Base-by-base conservation (phyloP, 2,329 filamentous ascomycete genomes). In the Allantophomopsis cytisporea region DNA sequence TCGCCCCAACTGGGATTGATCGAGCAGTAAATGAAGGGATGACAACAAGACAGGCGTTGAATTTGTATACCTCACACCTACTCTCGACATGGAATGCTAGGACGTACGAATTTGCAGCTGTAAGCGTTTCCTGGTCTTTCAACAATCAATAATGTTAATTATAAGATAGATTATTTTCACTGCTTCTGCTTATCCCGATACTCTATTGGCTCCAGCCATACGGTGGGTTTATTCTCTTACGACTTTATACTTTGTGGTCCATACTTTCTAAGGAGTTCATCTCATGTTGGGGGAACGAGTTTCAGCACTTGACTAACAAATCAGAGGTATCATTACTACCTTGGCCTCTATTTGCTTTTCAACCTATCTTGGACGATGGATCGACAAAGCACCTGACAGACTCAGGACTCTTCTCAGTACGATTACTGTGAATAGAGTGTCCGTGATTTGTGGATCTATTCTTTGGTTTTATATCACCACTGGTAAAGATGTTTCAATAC, bases 61-160 rank as follows among this genome's bases (percentile, higher is more conserved):
- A 57, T 40, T 50, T 73, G 6, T 75, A 73, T 43, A 50, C 64
- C 15, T 72, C 66, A 15, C 69, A 75, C 51, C 64, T 66, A 38
- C 57, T 74, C 5, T 73, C 71, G 13, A 68, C 68, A 31, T 74
- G 69, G 69, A 75, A 73, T 51, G 65, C 68, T 5, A 63, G 71
- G 35, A 62, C 64, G 37, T 75, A 71, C 43, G 68, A 72, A 47
- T 72, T 73, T 42, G 67, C 65, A 14, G 63, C 65, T 14, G 41
- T 43, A 21, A 34, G 41, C 39, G 7, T 7, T n/a, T 20, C 10
- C 10, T 17, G 3, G 23, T 13, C 62, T 71, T 61, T 56, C 46
- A 64, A 56, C 38, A 50, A 54, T 0, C 51, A n/a, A 7, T 5
- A 2, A 28, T n/a, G 4, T 14, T 30, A 3, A 20, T 32, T 10